Percentiles rank a stretch among this genome's conserved stretches.
Evolutionary conservation across 768 basidiomycete species (phyloP).

Genomic region (Phaffia tasmanica): DNA sequence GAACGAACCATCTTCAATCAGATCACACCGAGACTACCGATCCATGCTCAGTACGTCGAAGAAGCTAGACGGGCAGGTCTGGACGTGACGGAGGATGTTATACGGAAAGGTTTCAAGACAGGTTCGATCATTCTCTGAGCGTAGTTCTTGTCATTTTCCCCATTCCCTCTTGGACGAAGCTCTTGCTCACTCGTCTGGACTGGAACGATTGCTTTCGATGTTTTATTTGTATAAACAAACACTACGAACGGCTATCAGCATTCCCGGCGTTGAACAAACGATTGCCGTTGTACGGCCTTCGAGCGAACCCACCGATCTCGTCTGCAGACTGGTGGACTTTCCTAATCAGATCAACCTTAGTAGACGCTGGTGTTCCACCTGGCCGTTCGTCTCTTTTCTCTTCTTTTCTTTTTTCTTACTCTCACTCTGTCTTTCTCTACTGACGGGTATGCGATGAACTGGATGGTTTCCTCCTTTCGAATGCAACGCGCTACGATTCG

Average conservation of each 20-base stretch:
- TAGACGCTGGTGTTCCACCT: not conserved
- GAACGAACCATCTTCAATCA: not conserved
- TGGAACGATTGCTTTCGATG: not conserved
- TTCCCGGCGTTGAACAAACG: not conserved
- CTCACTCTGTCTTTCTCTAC: no score
- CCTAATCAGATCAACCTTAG: constrained; percentile 18
- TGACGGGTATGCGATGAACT: no score
- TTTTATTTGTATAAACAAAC: no score
- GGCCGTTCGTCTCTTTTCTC: not conserved
- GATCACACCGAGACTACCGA: constrained; percentile 21
- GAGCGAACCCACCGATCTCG: constrained; percentile 4
- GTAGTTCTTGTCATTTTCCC: not conserved
- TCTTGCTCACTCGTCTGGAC: not conserved
- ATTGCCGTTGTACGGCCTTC: constrained; percentile 12
- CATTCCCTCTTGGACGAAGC: not conserved
- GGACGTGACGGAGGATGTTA: constrained; percentile 5
- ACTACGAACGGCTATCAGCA: not conserved
- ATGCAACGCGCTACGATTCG: not conserved
- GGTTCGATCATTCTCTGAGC: not conserved
- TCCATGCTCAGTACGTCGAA: constrained; percentile 21
- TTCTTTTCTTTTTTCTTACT: no score
- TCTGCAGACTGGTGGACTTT: constrained; percentile 19
- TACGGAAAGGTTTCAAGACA: constrained; percentile 18
- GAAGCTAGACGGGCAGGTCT: constrained; percentile 18
- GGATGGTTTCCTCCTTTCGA: no score